Evolutionary conservation across 208 protist species (phyloP).

Genomic region (Strigomonas culicis): DNA sequence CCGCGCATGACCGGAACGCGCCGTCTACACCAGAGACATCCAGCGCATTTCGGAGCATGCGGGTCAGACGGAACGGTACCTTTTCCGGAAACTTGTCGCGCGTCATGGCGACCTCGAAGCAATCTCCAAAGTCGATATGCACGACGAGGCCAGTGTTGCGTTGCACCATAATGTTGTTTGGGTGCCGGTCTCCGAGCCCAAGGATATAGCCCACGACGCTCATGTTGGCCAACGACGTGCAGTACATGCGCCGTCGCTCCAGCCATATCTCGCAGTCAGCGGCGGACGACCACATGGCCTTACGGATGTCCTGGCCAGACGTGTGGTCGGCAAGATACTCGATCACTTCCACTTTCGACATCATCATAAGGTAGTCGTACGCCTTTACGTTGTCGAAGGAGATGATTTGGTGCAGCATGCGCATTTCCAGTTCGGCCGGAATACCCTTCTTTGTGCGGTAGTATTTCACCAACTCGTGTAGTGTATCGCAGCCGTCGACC

Average conservation of each 20-base stretch:
- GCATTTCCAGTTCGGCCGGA: slow-evolving; percentile 91
- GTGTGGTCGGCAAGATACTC: slow-evolving; percentile 95
- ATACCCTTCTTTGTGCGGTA: slow-evolving; percentile 88
- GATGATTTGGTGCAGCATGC: slow-evolving; percentile 88
- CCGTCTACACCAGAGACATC: slow-evolving; percentile 99
- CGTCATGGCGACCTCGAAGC: slow-evolving; percentile 99
- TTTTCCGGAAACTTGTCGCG: slow-evolving; percentile 98
- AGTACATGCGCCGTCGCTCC: slow-evolving; percentile 98
- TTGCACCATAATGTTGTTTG: slow-evolving; percentile 99
- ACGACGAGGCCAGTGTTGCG: slow-evolving; percentile 97
- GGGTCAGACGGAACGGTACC: slow-evolving; percentile 99
- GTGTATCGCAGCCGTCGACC: slow-evolving; percentile 95
- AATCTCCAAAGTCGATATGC: slow-evolving; percentile 99
- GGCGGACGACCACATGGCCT: slow-evolving; percentile 97
- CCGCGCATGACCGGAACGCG: slow-evolving; percentile 96
- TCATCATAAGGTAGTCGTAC: slow-evolving; percentile 94
- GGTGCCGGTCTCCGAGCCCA: slow-evolving; percentile 99
- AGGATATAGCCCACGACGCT: slow-evolving; percentile 99
- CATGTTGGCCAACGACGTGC: slow-evolving; percentile 99
- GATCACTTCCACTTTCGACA: slow-evolving; percentile 99
- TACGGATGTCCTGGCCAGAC: slow-evolving; percentile 92
- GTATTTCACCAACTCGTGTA: slow-evolving; percentile 92
- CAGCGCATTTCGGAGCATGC: slow-evolving; percentile 99
- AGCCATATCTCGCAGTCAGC: slow-evolving; percentile 97
- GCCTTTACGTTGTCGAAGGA: slow-evolving; percentile 73